Evolutionary conservation across 768 basidiomycete species (phyloP), one percentile per base, ranked within the genome.

Genomic region (Solioccasus polychromus): DNA sequence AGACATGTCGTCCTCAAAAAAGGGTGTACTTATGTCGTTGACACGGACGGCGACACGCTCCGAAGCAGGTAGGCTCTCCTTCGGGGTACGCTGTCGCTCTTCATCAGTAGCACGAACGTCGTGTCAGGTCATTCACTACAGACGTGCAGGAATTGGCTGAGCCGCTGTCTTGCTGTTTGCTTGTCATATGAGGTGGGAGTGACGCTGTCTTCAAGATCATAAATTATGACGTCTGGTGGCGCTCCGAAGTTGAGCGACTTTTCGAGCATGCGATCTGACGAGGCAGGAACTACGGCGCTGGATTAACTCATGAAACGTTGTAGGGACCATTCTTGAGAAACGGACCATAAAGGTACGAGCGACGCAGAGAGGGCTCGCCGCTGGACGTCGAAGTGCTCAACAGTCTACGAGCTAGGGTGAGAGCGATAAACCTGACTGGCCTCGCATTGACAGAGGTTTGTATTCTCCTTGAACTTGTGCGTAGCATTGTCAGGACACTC

Each of bases 151-250:
- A 86, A 92, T 8, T 68, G 65, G 28, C 65, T 61, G 5, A 88
- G 68, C 8, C 79, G 71, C 7, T 60, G 58, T 47, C 88, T 72
- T 0, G 88, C 85, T 41, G 72, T 64, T 18, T 67, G 66, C 62
- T 90, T 88, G 47, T 82, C 80, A 22, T 69, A 66, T 24, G 63
- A 54, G 5, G 71, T 69, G 4, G 85, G 85, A 4, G 89, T 70
- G 1, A 94, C 80, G 49, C 87, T 87, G 62, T 95, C 92, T 62
- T 94, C 92, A 11, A 95, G 72, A 69, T 95, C 92, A 57, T 92
- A 93, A 20, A 92, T 84, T 28, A 92, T 71, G 34, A 85, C 74
- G 49, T 95, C 92, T 2, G 90, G 82, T 2, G 67, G 61, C 12
- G 73, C 71, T 19, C 47, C 57, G 25, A 63, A 34, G 9, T 58